Evolutionary conservation across 805 yeast genomes (phyloP), one percentile per base, ranked within the genome.

Genomic region (Myxozyma neotropica): DNA sequence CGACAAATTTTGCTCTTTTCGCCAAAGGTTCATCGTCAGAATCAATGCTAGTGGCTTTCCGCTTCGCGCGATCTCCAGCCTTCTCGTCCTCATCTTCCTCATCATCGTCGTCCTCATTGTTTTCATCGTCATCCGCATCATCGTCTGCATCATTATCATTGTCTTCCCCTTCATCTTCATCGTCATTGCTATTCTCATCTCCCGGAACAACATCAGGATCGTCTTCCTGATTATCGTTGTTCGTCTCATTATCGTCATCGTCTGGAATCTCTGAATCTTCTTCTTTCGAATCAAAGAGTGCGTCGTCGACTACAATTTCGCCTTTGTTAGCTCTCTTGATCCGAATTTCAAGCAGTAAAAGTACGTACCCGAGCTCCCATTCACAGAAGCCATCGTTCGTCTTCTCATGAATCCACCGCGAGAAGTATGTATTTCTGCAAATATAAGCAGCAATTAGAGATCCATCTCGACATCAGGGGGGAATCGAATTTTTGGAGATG

Each of bases 11-110:
- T 23, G 66, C 69, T 49, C 72, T 72, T 33, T 71, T 71, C n/a
- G 69, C 63, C 5, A 69, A 55, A 13, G 72, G 72, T 48, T 69
- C 72, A 29, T 71, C 73, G 12, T 70, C 46, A 67, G 68, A 61
- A 15, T 29, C 70, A 68, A 12, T 72, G 69, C 21, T 73, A 71
- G 23, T 61, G 59, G n/a, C 65, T 61, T 59, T 59, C 15, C 42
- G 29, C 8, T 54, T 42, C 15, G n/a, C 2, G n/a, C 26, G 13
- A 15, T 52, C 59, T n/a, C 45, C 44, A 21, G 6, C 47, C 40
- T 39, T 26, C 19, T 21, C 46, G 31, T 40, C 55, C n/a, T n/a
- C n/a, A n/a, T n/a, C n/a, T n/a, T n/a, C n/a, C n/a, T n/a, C n/a
- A n/a, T n/a, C n/a, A n/a, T n/a, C 51, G 29, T 26, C 47, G 10